phyloP scores from a whole-genome alignment of 2,329 filamentous ascomycete species.

The Nemania bipapillata region DNA sequence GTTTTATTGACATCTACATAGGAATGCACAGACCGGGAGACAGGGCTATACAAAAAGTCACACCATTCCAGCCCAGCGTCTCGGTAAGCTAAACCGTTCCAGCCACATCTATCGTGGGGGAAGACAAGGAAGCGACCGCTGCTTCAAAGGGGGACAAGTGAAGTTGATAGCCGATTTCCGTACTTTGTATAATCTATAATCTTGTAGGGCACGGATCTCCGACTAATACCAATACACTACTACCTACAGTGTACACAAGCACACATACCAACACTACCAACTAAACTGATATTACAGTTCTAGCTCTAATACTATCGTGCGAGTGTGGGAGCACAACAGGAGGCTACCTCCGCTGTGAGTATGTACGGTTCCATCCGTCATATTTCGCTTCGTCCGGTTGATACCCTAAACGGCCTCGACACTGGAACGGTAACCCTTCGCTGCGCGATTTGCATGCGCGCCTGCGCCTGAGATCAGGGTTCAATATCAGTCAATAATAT shows the following conservation, averaged over 20 bases:
- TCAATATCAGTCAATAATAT: conserved; percentile 14
- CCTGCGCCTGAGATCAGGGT: background rate
- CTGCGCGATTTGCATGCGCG: conserved; percentile 27
- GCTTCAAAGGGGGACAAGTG: background rate
- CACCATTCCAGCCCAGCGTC: conserved; percentile 21
- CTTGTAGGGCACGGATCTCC: conserved; percentile 4
- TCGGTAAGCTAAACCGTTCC: conserved; percentile 30
- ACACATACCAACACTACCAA: too few relatives aligned
- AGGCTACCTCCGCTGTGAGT: conserved; percentile 4
- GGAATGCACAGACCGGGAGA: background rate
- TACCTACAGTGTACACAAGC: too few relatives aligned
- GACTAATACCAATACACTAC: background rate
- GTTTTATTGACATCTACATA: background rate
- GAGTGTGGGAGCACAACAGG: conserved; percentile 24
- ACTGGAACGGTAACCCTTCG: conserved; percentile 20
- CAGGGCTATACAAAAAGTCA: conserved; percentile 13
- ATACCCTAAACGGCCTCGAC: conserved; percentile 3
- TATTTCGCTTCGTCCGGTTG: conserved; percentile 15
- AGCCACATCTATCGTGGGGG: conserved; percentile 17
- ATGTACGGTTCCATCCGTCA: background rate
- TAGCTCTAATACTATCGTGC: background rate
- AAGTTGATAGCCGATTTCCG: too few relatives aligned
- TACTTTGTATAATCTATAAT: too few relatives aligned
- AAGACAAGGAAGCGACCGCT: background rate
- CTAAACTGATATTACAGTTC: too few relatives aligned